Base-by-base conservation (phyloP, 108 stramenopile genomes). In the Skeletonema grethae region DNA sequence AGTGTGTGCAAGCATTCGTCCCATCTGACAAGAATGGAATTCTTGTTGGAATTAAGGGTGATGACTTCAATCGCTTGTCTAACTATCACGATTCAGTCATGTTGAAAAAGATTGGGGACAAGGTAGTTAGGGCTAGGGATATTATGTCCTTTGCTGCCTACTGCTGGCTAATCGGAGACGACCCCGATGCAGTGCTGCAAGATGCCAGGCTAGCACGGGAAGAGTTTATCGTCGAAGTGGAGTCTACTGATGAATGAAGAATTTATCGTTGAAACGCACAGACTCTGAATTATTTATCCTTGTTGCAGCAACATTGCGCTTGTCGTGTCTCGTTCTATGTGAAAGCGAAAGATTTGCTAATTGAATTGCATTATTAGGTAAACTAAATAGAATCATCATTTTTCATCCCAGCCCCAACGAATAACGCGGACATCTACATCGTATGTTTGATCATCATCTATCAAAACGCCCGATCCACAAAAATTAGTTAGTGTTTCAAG, bases 401-500 rank as follows among this genome's bases (percentile, higher is more conserved):
- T 43, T 13, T n/a, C 15, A 43, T 43, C 41, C 84, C 84, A 85
- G 39, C 81, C 81, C 67, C 89, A 84, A 79, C 86, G 77, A n/a
- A 90, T 64, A 35, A 84, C 71, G 35, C 89, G 73, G 31, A 84
- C 85, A 13, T 66, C 83, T 25, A 86, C 89, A 46, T 90, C 74
- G 72, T 94, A 94, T 29, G 76, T 88, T 72, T 91, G 92, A 67
- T 91, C 90, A 60, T 80, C 86, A 57, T 94, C 88, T 2, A 94
- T 73, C 65, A 85, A 50, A 22, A 94, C 88, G 4, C 90, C 92
- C 3, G 88, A 90, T 18, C 83, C 85, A 38, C 69, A 82, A 30
- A 93, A 86, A 25, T 69, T 70, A 9, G 70, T 45, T 48, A 93
- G 60, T 29, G 72, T 65, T 35, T 69, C 67, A 9, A 63, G 57